A percentile compares a stretch with the other conserved stretches of the same genome.
Evolutionary conservation across 306 rosid species (phyloP).

Genomic region (Medicago lupulina): DNA sequence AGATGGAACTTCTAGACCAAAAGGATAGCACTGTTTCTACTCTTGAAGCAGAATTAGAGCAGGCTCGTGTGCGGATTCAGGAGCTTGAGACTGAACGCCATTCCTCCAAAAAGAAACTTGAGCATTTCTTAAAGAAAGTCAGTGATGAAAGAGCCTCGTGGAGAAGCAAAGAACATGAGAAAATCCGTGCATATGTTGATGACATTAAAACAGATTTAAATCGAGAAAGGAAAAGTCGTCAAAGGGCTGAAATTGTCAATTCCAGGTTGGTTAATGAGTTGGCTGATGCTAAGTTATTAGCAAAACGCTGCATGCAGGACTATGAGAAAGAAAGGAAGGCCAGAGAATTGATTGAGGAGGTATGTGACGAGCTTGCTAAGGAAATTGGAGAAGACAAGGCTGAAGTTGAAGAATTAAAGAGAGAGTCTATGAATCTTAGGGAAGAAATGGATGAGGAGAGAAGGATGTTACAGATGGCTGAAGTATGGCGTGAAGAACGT

Average conservation of each 20-base stretch:
- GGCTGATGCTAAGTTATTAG: conserved; percentile 76
- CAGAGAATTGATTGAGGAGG: conserved; percentile 80
- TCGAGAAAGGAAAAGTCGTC: conserved; percentile 82
- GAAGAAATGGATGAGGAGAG: conserved; percentile 93
- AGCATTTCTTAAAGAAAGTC: conserved; percentile 81
- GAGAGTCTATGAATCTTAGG: conserved; percentile 67
- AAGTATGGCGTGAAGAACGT: conserved; percentile 99
- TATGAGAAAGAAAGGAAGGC: conserved; percentile 86
- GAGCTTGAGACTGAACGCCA: conserved; percentile 84
- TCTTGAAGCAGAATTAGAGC: conserved; percentile 85
- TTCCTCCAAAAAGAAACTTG: conserved; percentile 81
- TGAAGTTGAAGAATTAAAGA: conserved; percentile 74
- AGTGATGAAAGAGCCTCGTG: conserved; percentile 79
- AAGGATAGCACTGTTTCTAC: conserved; percentile 70
- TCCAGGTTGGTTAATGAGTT: conserved; percentile 89
- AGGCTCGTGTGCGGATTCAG: conserved; percentile 70
- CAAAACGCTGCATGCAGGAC: conserved; percentile 77
- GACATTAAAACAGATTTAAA: conserved; percentile 71
- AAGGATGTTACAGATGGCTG: conserved; percentile 93
- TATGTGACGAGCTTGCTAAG: conserved; percentile 93
- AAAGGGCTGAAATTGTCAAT: conserved; percentile 78
- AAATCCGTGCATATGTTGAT: conserved; percentile 78
- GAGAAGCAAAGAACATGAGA: conserved; percentile 93
- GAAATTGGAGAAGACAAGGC: conserved; percentile 96
- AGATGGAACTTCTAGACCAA: conserved; percentile 74